Base-by-base conservation (phyloP, 1,139 yeast species). In the Candida sp. region DNA sequence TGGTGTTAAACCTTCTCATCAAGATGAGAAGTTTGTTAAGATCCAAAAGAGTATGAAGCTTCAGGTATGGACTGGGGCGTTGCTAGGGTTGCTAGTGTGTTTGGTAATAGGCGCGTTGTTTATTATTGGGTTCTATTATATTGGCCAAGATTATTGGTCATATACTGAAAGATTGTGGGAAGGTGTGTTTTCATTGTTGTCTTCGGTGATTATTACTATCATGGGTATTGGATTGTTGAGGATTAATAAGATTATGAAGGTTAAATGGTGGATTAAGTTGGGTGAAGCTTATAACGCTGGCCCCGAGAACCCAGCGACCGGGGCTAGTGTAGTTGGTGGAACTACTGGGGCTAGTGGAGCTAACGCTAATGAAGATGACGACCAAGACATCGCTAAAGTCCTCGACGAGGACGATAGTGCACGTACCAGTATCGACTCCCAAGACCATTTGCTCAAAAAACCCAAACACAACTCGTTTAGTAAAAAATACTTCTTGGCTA, bases 171-270 rank as follows among this genome's bases (percentile, higher is more conserved):
- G 95, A 55, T 63, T 89, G 39, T 90, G 97, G 97, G 97, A 90
- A 68, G 97, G 96, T 39, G 67, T 84, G 7, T 90, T 90, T 62
- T 87, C 95, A 53, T 72, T 90, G 48, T 67, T 89, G 48, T 90
- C 96, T 5, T 80, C 95, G 23, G 56, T 84, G 7, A 84, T 90
- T 69, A 90, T 90, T 58, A 84, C 96, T 4, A 69, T 86, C 42
- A 89, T 90, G 97, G 97, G 97, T 39, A 67, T 89, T 40, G 89
- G 96, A 9, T 79, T 90, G 73, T 73, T 90, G 52, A 73, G 97
- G 53, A 79, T 90, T 60, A 89, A 88, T 66, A 84, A 86, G 58
- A 73, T 73, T 46, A 73, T 73, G 79, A 72, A 73, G 54, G 65
- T 70, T 36, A 73, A 73, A 55, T 73, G 79, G 79, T 70, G 75